Conservation (phyloP, 2,329 filamentous ascomycete genomes). For the Zymoseptoria crescenta region DNA sequence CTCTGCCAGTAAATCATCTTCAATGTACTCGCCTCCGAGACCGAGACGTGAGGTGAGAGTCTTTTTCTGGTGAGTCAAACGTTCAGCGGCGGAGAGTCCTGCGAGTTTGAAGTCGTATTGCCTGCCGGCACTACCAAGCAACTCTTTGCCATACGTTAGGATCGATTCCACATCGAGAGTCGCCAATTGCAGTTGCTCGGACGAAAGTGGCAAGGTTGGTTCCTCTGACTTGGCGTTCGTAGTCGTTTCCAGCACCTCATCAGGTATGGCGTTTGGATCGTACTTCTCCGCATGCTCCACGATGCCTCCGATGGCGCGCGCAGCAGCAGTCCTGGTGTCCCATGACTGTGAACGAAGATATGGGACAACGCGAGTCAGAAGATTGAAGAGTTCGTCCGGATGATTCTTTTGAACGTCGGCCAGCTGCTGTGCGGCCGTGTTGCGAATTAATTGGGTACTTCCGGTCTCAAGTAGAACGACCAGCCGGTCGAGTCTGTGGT, state of each 20-base stretch:
- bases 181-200: conserved; percentile 61
- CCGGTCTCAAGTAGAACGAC: conserved; percentile 89
- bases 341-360: conserved; percentile 92
- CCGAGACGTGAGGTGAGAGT: conserved; percentile 75
- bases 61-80: conserved; percentile 82
- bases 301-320: conserved; percentile 90
- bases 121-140: conserved; percentile 73
- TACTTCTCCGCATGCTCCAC: conserved; percentile 80
- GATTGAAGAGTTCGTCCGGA: conserved; percentile 93
- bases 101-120: conserved; percentile 80
- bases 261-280: conserved; percentile 57
- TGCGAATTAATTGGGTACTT: conserved; percentile 89
- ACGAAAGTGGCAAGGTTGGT: conserved; percentile 10
- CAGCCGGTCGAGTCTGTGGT: conserved; percentile 33
- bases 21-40: conserved; percentile 72
- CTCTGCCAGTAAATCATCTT: conserved; percentile 70
- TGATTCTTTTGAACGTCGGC: conserved; percentile 98
- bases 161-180: conserved; percentile 71
- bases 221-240: conserved; percentile 51
- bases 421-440: conserved; percentile 92
- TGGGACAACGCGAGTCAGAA: conserved; percentile 87
- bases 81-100: conserved; percentile 69
- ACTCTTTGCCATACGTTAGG: conserved; percentile 71
- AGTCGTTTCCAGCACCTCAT: conserved; percentile 31
- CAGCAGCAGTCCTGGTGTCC: conserved; percentile 90